A percentile compares a stretch with the other conserved stretches of the same genome.
phyloP scores from a whole-genome alignment of 148 eudicot species.

The Chenopodium suecicum region DNA sequence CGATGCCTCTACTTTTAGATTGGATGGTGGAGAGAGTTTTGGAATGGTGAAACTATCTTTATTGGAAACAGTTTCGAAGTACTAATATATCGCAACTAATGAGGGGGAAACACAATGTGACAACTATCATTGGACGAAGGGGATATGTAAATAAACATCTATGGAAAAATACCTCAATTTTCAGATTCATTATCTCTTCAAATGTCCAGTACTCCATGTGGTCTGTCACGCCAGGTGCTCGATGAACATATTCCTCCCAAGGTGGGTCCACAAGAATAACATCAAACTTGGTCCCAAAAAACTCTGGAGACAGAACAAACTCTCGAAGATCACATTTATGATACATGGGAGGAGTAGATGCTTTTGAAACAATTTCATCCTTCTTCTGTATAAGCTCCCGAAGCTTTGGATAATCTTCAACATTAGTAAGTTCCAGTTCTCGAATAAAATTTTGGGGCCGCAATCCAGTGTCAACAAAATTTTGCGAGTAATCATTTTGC shows the following conservation, averaged over 20 bases:
- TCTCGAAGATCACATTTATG: slow-evolving; percentile 79
- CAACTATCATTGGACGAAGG: neutral
- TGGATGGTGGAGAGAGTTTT: neutral
- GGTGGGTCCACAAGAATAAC: slow-evolving; percentile 97
- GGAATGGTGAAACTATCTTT: neutral
- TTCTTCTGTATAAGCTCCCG: slow-evolving; percentile 97
- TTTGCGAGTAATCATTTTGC: slow-evolving; percentile 98
- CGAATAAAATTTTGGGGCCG: slow-evolving; percentile 93
- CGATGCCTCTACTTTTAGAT: neutral
- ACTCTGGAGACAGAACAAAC: slow-evolving; percentile 73
- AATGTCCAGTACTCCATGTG: slow-evolving; percentile 89
- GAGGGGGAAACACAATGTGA: neutral
- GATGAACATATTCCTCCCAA: slow-evolving; percentile 98
- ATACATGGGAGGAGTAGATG: slow-evolving; percentile 84
- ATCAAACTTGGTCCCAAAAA: slow-evolving; percentile 94
- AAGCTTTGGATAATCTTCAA: slow-evolving; percentile 96
- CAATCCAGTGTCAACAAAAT: slow-evolving; percentile 96
- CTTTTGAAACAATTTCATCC: slow-evolving; percentile 88
- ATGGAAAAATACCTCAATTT: slow-evolving; percentile 74
- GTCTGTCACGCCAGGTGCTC: slow-evolving; percentile 96
- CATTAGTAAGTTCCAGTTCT: slow-evolving; percentile 88
- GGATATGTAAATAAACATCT: neutral
- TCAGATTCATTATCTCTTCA: slow-evolving; percentile 92
- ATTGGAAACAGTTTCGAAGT: neutral
- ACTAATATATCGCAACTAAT: neutral